Evolutionary conservation across 345 rosid genomes (phyloP).

Genomic region (Hypericum androsaemum): DNA sequence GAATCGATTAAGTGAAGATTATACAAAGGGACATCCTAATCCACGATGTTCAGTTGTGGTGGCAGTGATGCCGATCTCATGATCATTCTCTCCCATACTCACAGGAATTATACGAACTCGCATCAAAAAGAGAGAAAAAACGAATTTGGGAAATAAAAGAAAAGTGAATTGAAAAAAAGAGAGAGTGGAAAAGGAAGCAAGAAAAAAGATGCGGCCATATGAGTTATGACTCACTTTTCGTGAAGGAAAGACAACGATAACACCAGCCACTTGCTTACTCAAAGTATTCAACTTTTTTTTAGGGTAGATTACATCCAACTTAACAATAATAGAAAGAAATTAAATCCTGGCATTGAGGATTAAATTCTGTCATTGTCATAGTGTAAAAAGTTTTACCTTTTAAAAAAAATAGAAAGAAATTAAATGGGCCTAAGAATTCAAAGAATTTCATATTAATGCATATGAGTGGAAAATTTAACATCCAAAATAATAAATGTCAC

Average conservation of each 20-base stretch:
- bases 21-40: conserved; percentile 46
- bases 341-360: too few species aligned
- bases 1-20: conserved; percentile 5
- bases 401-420: too few species aligned
- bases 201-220: conserved; percentile 40
- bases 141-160: conserved; percentile 4
- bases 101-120: conserved; percentile 26
- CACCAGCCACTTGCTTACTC: conserved; percentile 84
- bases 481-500: too few species aligned
- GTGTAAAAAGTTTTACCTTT: too few species aligned
- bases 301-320: too few species aligned
- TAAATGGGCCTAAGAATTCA: too few species aligned
- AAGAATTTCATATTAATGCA: too few species aligned
- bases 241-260: conserved; percentile 82
- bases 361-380: too few species aligned
- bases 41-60: conserved; percentile 65
- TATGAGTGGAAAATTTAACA: too few species aligned
- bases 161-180: neutral
- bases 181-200: conserved; percentile 2
- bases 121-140: conserved; percentile 14
- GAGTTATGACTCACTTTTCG: conserved; percentile 60
- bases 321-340: too few species aligned
- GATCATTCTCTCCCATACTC: conserved; percentile 15
- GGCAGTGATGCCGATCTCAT: conserved; percentile 40
- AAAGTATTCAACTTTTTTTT: conserved; percentile 19